Base-by-base conservation (phyloP, 2,329 filamentous ascomycete species). In the Dissoconium aciculare region DNA sequence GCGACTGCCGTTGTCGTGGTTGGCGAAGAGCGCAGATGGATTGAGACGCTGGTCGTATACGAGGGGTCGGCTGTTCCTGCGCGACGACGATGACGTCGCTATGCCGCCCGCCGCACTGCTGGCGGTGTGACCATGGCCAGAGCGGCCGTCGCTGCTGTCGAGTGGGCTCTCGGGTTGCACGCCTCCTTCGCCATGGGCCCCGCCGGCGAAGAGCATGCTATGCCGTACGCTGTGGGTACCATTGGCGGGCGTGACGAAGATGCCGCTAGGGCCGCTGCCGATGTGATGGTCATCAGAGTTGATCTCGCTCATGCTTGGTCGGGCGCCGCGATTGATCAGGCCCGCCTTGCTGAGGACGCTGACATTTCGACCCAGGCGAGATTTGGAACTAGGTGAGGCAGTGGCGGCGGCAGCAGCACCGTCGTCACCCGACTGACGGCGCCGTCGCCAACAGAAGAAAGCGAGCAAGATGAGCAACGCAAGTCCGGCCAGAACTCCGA, bases 41-140 rank as follows among this genome's bases (percentile, higher is more conserved):
- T 66, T 65, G 14, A 66, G 51, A 14, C 62, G 51, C 36, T 63
- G 61, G 34, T 66, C 62, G 36, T 61, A 59, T 17, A 64, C 51
- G 34, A 61, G 44, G 3, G 60, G 60, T 32, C 56, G 51, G 35
- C 60, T 64, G 32, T 54, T 52, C 26, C 62, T 39, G 16, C 45
- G 36, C 8, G 19, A 23, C n/a, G n/a, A n/a, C n/a, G n/a, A n/a
- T n/a, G n/a, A n/a, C n/a, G n/a, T n/a, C 11, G 8, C 8, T n/a
- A 23, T 23, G n/a, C 15, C 14, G 12, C 42, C 29, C 52, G 45
- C 31, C 50, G 48, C 27, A 29, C 32, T 31, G 30, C 25, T 34
- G 35, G 33, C 40, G 27, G 41, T 42, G 8, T 35, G 28, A 16
- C 31, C 27, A 31, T 43, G 32, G 28, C 40, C 40, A n/a, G n/a